Evolutionary conservation across 2,329 filamentous ascomycete species (phyloP), one percentile per base, ranked within the genome.

Genomic region (Lecanosticta acicola): DNA sequence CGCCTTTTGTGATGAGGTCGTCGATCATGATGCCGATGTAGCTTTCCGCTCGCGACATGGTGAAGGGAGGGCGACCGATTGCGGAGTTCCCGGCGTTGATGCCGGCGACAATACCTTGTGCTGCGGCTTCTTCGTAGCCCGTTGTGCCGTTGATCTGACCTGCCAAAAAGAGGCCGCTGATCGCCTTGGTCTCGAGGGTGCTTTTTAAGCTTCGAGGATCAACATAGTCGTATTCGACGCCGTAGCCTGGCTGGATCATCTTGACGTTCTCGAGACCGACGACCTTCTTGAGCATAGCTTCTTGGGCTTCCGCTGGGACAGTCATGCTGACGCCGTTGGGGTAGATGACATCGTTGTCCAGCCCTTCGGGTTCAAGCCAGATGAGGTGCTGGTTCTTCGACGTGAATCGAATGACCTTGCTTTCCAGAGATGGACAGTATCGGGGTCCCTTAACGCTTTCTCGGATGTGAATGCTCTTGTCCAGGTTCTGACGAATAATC

Each of bases 1-100:
- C 93, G 39, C 93, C 93, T 68, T 96, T 97, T 17, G 91, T 97
- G 62, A 94, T 83, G 32, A 98, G 80, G 65, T 98, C 93, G 67
- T 98, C 93, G 59, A 98, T 90, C 89, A 98, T 95, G 69, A 98
- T 85, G 56, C 93, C 93, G 61, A 98, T 97, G 66, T 96, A 98
- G 10, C 88, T 89, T 66, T 98, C 91, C 1, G 85, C 83, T 53
- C 93, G 79, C 5, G 83, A 83, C 21, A 98, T 71, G 0, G 78
- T 78, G 50, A 94, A 74, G 0, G 81, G 76, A 1, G 74, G 66
- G 47, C 84, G 80, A 1, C 78, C 78, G 50, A 80, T 77, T 0
- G 90, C 80, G 1, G 83, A 77, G n/a, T 93, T 78, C 2, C 91
- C 93, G 1, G 93, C 93, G 62, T 98, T 98, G 59, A 91, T 90